Evolutionary conservation across 257 asterid species (phyloP), one percentile per base, ranked within the genome.

Genomic region (Nicotiana undulata): DNA sequence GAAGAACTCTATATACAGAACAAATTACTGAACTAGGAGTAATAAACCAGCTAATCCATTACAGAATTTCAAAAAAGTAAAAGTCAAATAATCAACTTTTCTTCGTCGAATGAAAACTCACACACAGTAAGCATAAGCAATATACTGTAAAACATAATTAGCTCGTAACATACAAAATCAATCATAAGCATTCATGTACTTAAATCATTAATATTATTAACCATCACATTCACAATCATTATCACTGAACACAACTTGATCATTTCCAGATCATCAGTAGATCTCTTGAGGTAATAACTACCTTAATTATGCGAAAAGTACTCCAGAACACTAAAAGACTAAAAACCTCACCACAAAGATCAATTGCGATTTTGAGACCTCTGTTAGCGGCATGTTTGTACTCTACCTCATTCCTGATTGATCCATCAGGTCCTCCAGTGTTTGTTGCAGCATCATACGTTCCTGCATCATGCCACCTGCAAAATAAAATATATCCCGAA

Each of bases 381-480:
- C 68, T 85, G 79, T 95, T 93, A 13, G 97, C 98, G 55, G 16
- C 84, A 74, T 95, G 94, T 17, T 75, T 86, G 72, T 77, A 78
- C 89, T 95, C 98, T 5, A 46, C 83, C 67, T 84, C 89, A 31
- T 86, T 86, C 87, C 97, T 90, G 44, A 95, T 93, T 16, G 99
- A 95, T 83, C 97, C 99, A 89, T 95, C 84, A 51, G 99, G 97
- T 65, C 99, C 99, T 82, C 99, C 98, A 1, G 91, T 89, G 83
- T 88, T 90, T 5, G 94, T 87, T 81, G 86, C 88, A 8, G 93
- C 97, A 84, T 95, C 98, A 75, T 89, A 93, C 32, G 96, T 93
- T 31, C 99, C 99, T 31, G 97, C 99, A 76, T 93, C 98, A 63
- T 95, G 99, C 98, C 98, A 93, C 89, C 99, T 95, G 83, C 88